A percentile compares a stretch with the other conserved stretches of the same genome.
These are phyloP conservation scores for Saccharomycopsis sp. DNA, from an alignment of 805 yeast species.

Conservation along the genomic window DNA sequence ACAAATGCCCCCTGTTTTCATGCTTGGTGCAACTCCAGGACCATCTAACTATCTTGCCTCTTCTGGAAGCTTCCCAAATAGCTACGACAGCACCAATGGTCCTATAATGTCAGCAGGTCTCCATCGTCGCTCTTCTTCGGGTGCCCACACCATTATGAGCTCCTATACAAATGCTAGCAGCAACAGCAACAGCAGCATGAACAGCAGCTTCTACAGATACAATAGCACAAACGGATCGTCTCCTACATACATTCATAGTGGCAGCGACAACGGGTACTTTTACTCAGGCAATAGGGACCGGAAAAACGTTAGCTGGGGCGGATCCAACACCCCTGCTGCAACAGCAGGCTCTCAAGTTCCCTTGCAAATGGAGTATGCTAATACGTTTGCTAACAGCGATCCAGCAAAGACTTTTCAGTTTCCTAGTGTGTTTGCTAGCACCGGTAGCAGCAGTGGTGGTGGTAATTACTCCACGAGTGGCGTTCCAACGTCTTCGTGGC, in stretches of 20 bases:
- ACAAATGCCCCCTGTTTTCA: background rate
- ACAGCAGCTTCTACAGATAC: background rate
- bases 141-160: background rate
- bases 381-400: no score
- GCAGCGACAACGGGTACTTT: conserved; percentile 12
- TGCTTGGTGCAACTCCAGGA: background rate
- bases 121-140: background rate
- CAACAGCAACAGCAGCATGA: conserved; percentile 1
- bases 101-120: background rate
- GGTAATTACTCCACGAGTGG: no score
- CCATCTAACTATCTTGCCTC: background rate
- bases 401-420: background rate
- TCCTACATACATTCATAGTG: conserved; percentile 19
- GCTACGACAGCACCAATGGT: background rate
- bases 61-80: background rate
- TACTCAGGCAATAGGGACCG: conserved; percentile 1
- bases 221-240: background rate
- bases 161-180: background rate
- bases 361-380: background rate
- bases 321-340: background rate
- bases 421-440: background rate
- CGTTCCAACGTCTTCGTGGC: no score
- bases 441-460: no score
- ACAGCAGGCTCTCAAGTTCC: background rate
- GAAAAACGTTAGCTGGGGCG: background rate